These are phyloP conservation scores for Luffa acutangula DNA, from an alignment of 306 rosid genomes.

Conservation along the genomic window DNA sequence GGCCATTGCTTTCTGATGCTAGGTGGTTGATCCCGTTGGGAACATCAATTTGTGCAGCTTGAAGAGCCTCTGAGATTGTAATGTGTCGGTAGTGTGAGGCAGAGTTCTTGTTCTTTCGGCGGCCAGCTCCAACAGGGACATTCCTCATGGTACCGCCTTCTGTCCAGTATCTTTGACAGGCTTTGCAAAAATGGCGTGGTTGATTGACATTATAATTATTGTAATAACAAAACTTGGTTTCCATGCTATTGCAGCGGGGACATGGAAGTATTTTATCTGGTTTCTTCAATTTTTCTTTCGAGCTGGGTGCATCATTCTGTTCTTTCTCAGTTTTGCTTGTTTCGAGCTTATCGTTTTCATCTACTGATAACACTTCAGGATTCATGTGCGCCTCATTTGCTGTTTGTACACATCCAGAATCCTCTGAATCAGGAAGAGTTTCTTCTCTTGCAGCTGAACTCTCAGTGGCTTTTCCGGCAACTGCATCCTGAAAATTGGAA, in stretches of 20 bases:
- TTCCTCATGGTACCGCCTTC: constrained; percentile 93
- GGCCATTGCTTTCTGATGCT: constrained; percentile 32
- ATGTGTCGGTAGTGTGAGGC: constrained; percentile 44
- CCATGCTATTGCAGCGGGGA: constrained; percentile 94
- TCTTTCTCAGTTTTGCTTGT: constrained; percentile 33
- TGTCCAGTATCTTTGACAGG: constrained; percentile 96
- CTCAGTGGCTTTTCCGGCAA: constrained; percentile 19
- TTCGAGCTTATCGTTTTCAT: constrained; percentile 31
- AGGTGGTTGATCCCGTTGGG: constrained; percentile 37
- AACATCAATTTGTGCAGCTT: constrained; percentile 49
- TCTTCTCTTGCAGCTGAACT: constrained; percentile 23
- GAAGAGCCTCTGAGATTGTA: constrained; percentile 66
- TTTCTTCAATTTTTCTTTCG: constrained; percentile 71
- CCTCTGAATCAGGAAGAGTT: constrained; percentile 22
- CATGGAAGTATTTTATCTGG: constrained; percentile 83
- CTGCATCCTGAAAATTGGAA: constrained; percentile 44
- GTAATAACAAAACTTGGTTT: constrained; percentile 88
- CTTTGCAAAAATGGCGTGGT: constrained; percentile 92
- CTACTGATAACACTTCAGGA: constrained; percentile 37
- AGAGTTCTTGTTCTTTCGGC: constrained; percentile 82
- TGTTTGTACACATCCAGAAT: constrained; percentile 17
- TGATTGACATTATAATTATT: constrained; percentile 83
- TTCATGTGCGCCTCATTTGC: constrained; percentile 29
- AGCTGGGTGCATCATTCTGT: constrained; percentile 24
- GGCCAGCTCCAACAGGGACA: constrained; percentile 91